Conservation (phyloP, 2,329 filamentous ascomycete genomes). For the Chaetomium sp. region DNA sequence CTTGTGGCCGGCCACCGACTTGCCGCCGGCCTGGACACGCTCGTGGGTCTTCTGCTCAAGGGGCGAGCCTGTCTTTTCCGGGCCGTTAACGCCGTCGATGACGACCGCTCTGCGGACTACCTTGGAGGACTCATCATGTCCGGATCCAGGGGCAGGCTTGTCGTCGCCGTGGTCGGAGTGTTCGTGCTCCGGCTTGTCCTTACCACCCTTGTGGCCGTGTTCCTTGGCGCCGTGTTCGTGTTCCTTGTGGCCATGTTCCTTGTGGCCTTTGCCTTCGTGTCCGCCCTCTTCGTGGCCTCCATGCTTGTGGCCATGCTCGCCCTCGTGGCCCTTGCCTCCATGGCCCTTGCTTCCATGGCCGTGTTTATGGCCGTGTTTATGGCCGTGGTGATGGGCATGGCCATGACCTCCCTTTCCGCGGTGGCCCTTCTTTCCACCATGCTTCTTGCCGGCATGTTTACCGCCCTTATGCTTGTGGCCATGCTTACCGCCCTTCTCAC, state of each 20-base stretch:
- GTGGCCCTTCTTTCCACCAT: neutral
- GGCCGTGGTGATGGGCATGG: too few species aligned
- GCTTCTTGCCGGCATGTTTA: neutral
- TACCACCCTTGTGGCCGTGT: neutral
- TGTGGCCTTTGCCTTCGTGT: too few species aligned
- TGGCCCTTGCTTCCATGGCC: neutral
- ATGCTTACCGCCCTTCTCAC: neutral
- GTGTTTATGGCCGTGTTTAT: neutral
- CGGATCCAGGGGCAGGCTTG: neutral
- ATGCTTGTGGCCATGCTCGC: neutral
- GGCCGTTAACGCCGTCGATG: too few species aligned
- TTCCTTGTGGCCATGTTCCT: too few species aligned
- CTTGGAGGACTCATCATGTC: neutral
- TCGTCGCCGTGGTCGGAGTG: neutral
- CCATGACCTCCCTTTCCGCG: neutral
- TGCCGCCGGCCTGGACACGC: too few species aligned
- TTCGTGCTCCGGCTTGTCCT: neutral
- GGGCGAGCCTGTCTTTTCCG: too few species aligned
- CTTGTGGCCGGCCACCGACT: too few species aligned
- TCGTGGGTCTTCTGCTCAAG: too few species aligned
- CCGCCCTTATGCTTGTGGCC: neutral
- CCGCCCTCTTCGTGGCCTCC: too few species aligned
- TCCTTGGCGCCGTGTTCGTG: too few species aligned
- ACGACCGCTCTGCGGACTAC: neutral
- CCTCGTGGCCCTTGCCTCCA: neutral